Evolutionary conservation across 495 filamentous ascomycete species (phyloP), one percentile per base, ranked within the genome.

Genomic region (Haplographium delicatum): DNA sequence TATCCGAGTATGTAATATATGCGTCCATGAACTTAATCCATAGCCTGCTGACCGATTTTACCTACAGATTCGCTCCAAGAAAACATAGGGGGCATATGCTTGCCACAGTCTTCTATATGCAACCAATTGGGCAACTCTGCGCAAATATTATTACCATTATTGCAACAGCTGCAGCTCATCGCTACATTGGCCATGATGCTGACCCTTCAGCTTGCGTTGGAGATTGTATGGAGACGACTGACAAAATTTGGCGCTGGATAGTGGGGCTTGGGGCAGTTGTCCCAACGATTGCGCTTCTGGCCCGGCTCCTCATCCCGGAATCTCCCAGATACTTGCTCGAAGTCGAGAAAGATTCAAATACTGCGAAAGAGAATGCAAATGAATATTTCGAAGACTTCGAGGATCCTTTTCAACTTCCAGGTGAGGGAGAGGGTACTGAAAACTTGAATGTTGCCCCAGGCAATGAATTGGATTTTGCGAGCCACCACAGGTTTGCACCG

Each of bases 41-140:
- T 13, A 10, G 6, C 35, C 6, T 16, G 10, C 18, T 16, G 35
- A 13, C n/a, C n/a, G n/a, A n/a, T n/a, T n/a, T n/a, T n/a, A n/a
- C n/a, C n/a, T n/a, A n/a, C n/a, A 39, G 35, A 66, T 44, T 5
- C 6, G 79, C 80, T 5, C 74, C 81, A 0, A 81, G 73, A 1
- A 72, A 74, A 38, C 72, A 56, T 16, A 54, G 83, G 11, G 80
- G 70, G 27, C 72, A 72, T 4, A 85, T 86, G 81, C 66, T 86
- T 59, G 78, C 78, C 5, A 72, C 74, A 2, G 78, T 86, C 16
- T 85, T 85, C 62, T 68, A 80, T 44, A 80, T 79, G 75, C 83
- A 86, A 39, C 76, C 81, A 0, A 51, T 85, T 5, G 83, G 82
- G 2, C 82, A 84, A 45, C 67, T 85, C 16, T 68, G 76, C 6